Base-by-base conservation (phyloP, 306 rosid genomes). In the Spatholobus suberectus region DNA sequence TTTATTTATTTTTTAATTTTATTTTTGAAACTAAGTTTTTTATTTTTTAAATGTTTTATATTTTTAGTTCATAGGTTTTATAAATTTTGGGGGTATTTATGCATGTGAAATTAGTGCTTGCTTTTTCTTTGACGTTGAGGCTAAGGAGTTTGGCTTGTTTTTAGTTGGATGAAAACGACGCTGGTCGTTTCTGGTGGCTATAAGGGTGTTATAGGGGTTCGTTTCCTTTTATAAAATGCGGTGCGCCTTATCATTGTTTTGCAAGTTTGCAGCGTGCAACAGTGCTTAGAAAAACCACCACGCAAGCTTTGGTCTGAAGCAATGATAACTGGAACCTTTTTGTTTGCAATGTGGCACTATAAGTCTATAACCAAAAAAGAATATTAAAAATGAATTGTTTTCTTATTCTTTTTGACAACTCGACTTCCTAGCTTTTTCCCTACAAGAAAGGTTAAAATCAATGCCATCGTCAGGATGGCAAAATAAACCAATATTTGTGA, bases 121-220 rank as follows among this genome's bases (percentile, higher is more conserved):
- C 57, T 74, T 83, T 76, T 65, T 83, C 1, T 37, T 55, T 73
- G 81, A 29, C 76, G 76, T 14, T 80, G 83, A 76, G 41, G 87
- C 44, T 40, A 32, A 18, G 40, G 34, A 44, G 43, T 77, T 76
- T 59, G 46, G 58, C 77, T 63, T 34, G 68, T 66, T 76, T 49
- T 38, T 81, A 37, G 78, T 69, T 78, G 41, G 81, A 15, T 69
- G 86, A 76, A 82, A 78, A 81, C 2, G 87, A 82, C 78, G 37
- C 29, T 63, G 78, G 83, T 81, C 65, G 69, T 55, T 73, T 81
- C 27, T 75, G 73, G 73, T 73, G 32, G 47, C 80, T 81, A 40
- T 44, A 72, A 68, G 83, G 84, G 75, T 49, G 58, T 35, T 71
- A 63, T 57, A n/a, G 27, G 81, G 78, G 78, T 63, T 46, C 47